phyloP scores from a whole-genome alignment of 768 basidiomycete species.

The Macrolepiota fuliginosa region DNA sequence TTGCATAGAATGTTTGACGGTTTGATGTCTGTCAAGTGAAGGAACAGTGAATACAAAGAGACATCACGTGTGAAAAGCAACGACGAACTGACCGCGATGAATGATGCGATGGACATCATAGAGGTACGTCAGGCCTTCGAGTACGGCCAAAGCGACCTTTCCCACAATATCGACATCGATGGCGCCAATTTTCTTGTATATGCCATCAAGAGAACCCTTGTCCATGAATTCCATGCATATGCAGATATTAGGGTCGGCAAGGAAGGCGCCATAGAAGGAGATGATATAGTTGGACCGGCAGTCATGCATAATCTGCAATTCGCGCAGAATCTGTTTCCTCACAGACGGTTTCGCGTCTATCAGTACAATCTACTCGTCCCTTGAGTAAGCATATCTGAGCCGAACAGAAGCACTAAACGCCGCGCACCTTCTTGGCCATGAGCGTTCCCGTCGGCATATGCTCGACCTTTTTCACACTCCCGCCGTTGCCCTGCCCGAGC shows the following conservation, averaged over 20 bases:
- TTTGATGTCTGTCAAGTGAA: constrained; percentile 77
- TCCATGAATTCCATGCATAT: constrained; percentile 99
- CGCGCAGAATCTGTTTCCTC: constrained; percentile 95
- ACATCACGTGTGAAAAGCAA: not conserved
- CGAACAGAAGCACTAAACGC: not conserved
- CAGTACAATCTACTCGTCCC: constrained; percentile 70
- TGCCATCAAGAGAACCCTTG: constrained; percentile 90
- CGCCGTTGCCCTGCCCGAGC: constrained; percentile 94
- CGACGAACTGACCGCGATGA: constrained; percentile 79
- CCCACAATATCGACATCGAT: constrained; percentile 93
- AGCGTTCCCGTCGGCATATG: constrained; percentile 87
- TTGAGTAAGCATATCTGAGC: not conserved
- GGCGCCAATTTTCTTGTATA: constrained; percentile 94
- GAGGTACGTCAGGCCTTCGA: constrained; percentile 93
- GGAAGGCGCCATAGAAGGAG: constrained; percentile 95
- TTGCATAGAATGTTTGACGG: constrained; percentile 97
- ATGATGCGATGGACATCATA: constrained; percentile 98
- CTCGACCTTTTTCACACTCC: constrained; percentile 95
- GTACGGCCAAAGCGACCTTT: constrained; percentile 90
- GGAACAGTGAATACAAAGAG: constrained; percentile 19
- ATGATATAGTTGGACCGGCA: constrained; percentile 93
- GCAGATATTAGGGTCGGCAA: constrained; percentile 97
- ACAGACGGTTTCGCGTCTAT: constrained; percentile 97
- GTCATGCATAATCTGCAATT: constrained; percentile 99
- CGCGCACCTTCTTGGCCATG: constrained; percentile 96